Conservation (phyloP, 73 alveolate species). For the Paramecium primaurelia region DNA sequence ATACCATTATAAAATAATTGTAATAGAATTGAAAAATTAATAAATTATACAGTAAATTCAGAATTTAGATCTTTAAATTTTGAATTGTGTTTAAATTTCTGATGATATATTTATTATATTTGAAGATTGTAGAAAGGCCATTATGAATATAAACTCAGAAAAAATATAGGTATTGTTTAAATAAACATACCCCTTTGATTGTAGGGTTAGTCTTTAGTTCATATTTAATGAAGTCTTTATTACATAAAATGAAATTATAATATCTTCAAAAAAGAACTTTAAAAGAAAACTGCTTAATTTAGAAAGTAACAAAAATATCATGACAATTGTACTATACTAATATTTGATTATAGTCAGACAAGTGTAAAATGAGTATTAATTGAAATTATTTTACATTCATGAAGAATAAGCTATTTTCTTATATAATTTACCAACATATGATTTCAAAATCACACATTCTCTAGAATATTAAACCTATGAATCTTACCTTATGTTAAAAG, state of each 20-base stretch:
- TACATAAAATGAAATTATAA: not conserved
- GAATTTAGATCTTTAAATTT: not conserved
- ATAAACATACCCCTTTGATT: not conserved
- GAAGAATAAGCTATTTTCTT: not conserved
- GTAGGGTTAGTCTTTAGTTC: not conserved
- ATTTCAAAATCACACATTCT: not conserved
- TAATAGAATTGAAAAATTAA: too few relatives aligned
- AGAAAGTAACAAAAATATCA: not conserved
- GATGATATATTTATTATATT: not conserved
- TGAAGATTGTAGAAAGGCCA: not conserved
- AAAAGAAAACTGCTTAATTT: not conserved
- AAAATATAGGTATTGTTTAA: not conserved
- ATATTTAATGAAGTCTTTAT: not conserved
- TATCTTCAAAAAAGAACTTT: not conserved
- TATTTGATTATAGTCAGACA: not conserved
- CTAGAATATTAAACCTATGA: not conserved
- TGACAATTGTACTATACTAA: not conserved
- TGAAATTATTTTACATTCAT: not conserved
- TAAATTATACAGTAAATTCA: not conserved
- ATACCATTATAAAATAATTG: too few relatives aligned
- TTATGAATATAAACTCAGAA: not conserved
- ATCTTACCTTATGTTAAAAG: not conserved
- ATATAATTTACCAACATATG: not conserved
- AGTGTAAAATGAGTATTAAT: not conserved
- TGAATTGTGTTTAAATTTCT: not conserved